Conservation (phyloP, 73 alveolate genomes). For the Blepharisma stoltei region DNA sequence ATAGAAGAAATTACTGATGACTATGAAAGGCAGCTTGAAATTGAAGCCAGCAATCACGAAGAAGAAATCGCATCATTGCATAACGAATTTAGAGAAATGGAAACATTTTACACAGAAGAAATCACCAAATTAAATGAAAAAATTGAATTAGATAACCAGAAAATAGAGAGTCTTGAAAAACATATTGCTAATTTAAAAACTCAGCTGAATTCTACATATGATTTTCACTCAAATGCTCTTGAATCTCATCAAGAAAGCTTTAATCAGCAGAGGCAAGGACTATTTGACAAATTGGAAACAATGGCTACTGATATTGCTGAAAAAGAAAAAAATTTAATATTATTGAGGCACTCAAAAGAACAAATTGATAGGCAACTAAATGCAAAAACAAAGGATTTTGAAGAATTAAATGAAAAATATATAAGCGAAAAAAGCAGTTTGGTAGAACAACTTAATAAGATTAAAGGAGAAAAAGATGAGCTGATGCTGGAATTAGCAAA, state of each 20-base stretch:
- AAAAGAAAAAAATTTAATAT: conserved; percentile 64
- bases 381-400: conserved; percentile 85
- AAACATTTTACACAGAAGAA: conserved; percentile 8
- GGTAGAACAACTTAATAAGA: not conserved
- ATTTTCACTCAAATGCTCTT: not conserved
- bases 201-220: not conserved
- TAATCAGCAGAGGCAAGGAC: conserved; percentile 56
- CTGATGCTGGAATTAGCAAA: conserved; percentile 9
- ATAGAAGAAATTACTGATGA: conserved; percentile 39
- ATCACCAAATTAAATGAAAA: not conserved
- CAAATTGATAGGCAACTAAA: conserved; percentile 65
- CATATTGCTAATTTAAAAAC: not conserved
- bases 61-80: conserved; percentile 30
- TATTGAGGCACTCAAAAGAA: conserved; percentile 66
- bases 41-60: conserved; percentile 41
- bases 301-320: conserved; percentile 51
- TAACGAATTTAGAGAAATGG: conserved; percentile 17
- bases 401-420: conserved; percentile 80
- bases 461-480: not conserved
- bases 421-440: conserved; percentile 43
- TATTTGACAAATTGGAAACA: conserved; percentile 60
- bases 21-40: conserved; percentile 49
- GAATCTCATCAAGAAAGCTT: conserved; percentile 14
- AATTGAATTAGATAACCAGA: conserved; percentile 14
- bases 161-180: conserved; percentile 25